Evolutionary conservation across 2,329 filamentous ascomycete species (phyloP).

Genomic region (Boeremia lycopersici): DNA sequence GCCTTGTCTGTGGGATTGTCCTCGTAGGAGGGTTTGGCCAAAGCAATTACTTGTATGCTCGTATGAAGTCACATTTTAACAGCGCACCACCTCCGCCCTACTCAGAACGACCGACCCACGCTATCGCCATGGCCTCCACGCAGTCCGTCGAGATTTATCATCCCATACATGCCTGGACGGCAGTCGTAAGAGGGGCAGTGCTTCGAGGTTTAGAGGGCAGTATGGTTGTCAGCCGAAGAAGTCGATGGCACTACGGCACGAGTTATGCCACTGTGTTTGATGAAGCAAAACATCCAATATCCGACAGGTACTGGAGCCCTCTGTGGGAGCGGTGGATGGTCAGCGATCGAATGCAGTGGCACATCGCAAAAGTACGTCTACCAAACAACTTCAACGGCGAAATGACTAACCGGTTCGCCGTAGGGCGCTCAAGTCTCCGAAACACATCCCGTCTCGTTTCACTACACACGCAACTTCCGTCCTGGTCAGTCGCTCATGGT

Average conservation of each 20-base stretch:
- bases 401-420: neutral
- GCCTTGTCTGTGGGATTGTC: constrained; percentile 68
- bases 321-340: constrained; percentile 86
- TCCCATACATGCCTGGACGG: constrained; percentile 81
- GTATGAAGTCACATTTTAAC: constrained; percentile 72
- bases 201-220: constrained; percentile 76
- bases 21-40: constrained; percentile 83
- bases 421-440: constrained; percentile 77
- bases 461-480: constrained; percentile 85
- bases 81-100: constrained; percentile 60
- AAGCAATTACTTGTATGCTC: constrained; percentile 73
- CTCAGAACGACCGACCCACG: constrained; percentile 73
- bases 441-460: constrained; percentile 76
- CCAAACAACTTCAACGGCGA: neutral
- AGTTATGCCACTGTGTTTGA: constrained; percentile 83
- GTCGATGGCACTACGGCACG: constrained; percentile 79
- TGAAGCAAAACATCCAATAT: constrained; percentile 73
- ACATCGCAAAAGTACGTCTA: constrained; percentile 71
- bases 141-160: constrained; percentile 79
- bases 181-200: constrained; percentile 78
- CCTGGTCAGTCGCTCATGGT: constrained; percentile 78
- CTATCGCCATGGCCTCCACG: constrained; percentile 57
- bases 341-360: constrained; percentile 83
- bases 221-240: constrained; percentile 76
- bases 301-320: constrained; percentile 78